Conservation (phyloP, 2,329 filamentous ascomycete species). For the Diaporthe longicolla region DNA sequence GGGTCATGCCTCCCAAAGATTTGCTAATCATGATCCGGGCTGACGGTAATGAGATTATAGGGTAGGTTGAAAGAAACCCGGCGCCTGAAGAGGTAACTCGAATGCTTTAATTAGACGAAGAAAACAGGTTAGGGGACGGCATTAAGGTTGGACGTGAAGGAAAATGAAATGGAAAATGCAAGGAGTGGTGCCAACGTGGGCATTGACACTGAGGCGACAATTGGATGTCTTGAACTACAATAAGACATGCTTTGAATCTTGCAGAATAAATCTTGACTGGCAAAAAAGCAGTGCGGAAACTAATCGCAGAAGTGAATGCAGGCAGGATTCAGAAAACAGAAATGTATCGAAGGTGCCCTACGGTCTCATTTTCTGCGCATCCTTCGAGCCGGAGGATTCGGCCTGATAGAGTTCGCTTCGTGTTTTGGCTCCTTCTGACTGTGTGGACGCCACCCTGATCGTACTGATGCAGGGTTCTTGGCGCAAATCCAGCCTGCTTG, state of each 20-base stretch:
- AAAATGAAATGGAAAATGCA: background rate
- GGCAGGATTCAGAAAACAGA: background rate
- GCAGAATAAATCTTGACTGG: background rate
- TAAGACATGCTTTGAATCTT: slow-evolving; percentile 14
- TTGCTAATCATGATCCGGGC: slow-evolving; percentile 25
- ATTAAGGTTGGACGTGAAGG: background rate
- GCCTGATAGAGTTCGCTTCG: slow-evolving; percentile 25
- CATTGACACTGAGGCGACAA: slow-evolving; percentile 14
- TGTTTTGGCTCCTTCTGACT: slow-evolving; percentile 23
- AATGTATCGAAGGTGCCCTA: background rate
- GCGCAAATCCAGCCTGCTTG: slow-evolving; percentile 24
- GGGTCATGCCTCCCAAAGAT: background rate
- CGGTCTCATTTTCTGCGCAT: slow-evolving; percentile 22
- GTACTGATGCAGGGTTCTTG: slow-evolving; percentile 18
- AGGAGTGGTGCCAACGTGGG: background rate
- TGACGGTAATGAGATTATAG: background rate
- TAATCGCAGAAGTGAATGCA: background rate
- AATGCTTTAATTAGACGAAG: background rate
- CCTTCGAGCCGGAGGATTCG: slow-evolving; percentile 13
- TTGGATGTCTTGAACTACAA: slow-evolving; percentile 12
- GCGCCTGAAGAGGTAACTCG: background rate
- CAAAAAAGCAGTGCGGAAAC: background rate
- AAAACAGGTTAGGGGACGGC: no score
- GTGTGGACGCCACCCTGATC: slow-evolving; percentile 6
- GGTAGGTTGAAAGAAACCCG: background rate